phyloP scores from a whole-genome alignment of 768 basidiomycete genomes.

The Candolleomyces eurysporus region DNA sequence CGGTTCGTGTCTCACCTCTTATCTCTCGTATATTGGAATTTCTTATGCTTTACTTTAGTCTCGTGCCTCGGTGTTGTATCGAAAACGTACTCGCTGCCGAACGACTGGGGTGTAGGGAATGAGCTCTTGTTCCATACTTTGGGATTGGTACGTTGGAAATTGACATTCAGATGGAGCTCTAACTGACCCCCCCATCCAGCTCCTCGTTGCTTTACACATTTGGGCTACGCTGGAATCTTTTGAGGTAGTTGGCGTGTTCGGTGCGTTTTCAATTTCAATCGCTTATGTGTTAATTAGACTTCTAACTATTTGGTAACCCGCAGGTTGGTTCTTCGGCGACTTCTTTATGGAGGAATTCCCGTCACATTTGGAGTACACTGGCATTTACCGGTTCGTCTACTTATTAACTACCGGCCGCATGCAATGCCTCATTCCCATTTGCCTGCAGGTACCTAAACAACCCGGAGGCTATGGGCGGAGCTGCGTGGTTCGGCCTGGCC shows the following conservation, averaged over 20 bases:
- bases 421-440: neutral
- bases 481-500: constrained; percentile 91
- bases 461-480: constrained; percentile 94
- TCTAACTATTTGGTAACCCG: neutral
- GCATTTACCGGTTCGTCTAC: constrained; percentile 78
- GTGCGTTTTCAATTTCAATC: constrained; percentile 35
- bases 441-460: constrained; percentile 79
- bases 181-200: constrained; percentile 37
- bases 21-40: constrained; percentile 5
- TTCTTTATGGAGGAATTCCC: constrained; percentile 97
- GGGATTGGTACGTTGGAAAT: constrained; percentile 61
- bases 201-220: constrained; percentile 81
- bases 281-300: neutral
- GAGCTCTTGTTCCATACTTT: constrained; percentile 86
- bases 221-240: constrained; percentile 92
- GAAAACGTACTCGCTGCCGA: constrained; percentile 84
- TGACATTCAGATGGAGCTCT: constrained; percentile 2
- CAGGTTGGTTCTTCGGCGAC: constrained; percentile 98
- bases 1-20: constrained; percentile 41
- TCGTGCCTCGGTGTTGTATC: constrained; percentile 85
- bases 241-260: constrained; percentile 92
- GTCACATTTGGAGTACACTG: constrained; percentile 87
- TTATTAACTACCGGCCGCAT: neutral
- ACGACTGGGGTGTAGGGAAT: constrained; percentile 84
- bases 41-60: constrained; percentile 40